These are phyloP conservation scores for Podospora sp. DNA, from an alignment of 495 filamentous ascomycete species.

Conservation along the genomic window DNA sequence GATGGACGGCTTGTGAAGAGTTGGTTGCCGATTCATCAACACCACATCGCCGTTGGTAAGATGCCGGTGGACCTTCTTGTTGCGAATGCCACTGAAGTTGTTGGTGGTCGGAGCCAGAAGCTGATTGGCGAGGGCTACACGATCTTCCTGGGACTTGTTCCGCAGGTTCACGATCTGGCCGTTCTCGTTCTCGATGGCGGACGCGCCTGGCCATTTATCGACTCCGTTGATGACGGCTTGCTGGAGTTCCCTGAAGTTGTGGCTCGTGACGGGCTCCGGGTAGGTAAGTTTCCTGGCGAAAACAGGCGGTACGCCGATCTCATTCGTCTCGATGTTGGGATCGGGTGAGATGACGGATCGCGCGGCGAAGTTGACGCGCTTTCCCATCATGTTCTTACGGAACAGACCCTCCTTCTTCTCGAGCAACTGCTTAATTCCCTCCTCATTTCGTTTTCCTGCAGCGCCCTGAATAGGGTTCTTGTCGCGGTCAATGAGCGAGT, in stretches of 20 bases:
- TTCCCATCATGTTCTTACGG: conserved; percentile 99
- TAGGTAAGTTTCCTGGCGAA: conserved; percentile 97
- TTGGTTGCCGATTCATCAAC: conserved; percentile 99
- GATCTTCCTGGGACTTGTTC: conserved; percentile 81
- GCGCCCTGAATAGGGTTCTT: conserved; percentile 77
- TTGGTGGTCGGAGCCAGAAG: conserved; percentile 84
- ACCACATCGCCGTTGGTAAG: conserved; percentile 95
- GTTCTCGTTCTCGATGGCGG: conserved; percentile 92
- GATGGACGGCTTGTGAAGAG: conserved; percentile 98
- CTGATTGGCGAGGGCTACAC: conserved; percentile 84
- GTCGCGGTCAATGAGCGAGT: conserved; percentile 84
- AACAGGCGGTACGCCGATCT: conserved; percentile 96
- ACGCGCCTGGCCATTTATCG: conserved; percentile 91
- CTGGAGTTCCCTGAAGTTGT: conserved; percentile 94
- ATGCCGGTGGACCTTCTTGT: conserved; percentile 97
- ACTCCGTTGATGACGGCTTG: conserved; percentile 94
- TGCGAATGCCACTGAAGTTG: conserved; percentile 71
- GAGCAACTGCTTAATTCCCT: conserved; percentile 95
- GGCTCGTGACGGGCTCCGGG: conserved; percentile 93
- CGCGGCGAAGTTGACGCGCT: conserved; percentile 97
- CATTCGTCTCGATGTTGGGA: conserved; percentile 97
- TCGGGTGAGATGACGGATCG: conserved; percentile 98
- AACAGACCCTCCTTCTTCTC: conserved; percentile 99
- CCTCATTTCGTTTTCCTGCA: conserved; percentile 68
- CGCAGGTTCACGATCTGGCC: conserved; percentile 87